Evolutionary conservation across 73 alveolate genomes (phyloP).

Genomic region (Uronychia setigera): DNA sequence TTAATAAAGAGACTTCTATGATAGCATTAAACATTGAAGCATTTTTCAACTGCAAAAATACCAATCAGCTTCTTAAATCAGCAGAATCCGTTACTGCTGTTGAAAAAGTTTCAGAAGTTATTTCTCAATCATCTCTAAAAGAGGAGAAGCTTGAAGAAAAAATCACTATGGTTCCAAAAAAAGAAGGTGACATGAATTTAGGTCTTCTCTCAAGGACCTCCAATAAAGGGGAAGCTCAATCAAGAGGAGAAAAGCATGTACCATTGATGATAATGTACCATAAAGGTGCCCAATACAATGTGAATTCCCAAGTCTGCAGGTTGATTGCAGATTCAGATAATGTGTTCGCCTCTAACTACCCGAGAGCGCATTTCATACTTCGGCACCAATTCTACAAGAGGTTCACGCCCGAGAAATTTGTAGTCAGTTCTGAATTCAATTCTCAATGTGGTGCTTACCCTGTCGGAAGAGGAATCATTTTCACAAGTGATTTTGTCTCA

Average conservation of each 20-base stretch:
- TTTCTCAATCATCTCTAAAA: no score
- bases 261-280: conserved; percentile 57
- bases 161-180: background rate
- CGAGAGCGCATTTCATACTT: conserved; percentile 60
- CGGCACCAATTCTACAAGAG: conserved; percentile 48
- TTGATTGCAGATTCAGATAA: conserved; percentile 45
- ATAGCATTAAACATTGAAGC: conserved; percentile 26
- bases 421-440: conserved; percentile 44
- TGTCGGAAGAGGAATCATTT: conserved; percentile 69
- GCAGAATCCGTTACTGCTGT: no score
- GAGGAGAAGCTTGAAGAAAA: conserved; percentile 2
- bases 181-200: conserved; percentile 12
- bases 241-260: conserved; percentile 2
- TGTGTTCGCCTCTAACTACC: conserved; percentile 66
- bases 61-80: background rate
- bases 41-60: conserved; percentile 20
- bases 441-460: conserved; percentile 73
- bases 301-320: conserved; percentile 44
- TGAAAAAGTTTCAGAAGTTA: conserved; percentile 5
- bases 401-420: conserved; percentile 45
- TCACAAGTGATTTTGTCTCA: conserved; percentile 41
- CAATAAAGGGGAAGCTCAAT: background rate
- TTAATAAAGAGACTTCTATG: conserved; percentile 21
- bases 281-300: conserved; percentile 68
- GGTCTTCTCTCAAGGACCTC: background rate